phyloP scores from a whole-genome alignment of 2,329 filamentous ascomycete species.

The Fusarium oligoseptatum region DNA sequence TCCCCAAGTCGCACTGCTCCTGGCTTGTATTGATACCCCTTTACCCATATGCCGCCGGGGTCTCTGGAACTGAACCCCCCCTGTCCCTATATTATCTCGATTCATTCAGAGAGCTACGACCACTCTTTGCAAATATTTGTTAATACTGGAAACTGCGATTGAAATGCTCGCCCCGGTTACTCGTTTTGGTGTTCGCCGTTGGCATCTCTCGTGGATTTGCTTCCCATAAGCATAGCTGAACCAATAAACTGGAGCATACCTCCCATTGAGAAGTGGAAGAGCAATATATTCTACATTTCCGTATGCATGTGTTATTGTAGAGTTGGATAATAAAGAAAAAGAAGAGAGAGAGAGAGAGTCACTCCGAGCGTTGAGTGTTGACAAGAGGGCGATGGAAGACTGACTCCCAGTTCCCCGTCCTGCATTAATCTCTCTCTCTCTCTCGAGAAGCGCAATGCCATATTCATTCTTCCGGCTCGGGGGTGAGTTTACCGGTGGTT shows the following conservation, averaged over 20 bases:
- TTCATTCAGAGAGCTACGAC: rapidly evolving
- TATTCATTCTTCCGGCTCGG: background rate
- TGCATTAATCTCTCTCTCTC: background rate
- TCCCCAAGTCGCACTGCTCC: background rate
- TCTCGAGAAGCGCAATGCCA: background rate
- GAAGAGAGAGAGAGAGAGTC: background rate
- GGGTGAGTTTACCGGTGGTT: too few species aligned
- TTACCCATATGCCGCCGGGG: background rate
- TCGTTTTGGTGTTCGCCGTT: background rate
- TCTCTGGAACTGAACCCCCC: background rate
- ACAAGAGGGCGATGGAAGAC: background rate
- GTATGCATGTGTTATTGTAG: background rate
- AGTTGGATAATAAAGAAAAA: background rate
- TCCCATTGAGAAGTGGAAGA: background rate
- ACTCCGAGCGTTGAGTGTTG: background rate
- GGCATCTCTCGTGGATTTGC: background rate
- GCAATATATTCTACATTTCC: background rate
- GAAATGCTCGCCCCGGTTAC: background rate
- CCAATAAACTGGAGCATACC: background rate
- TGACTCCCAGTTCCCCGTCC: background rate
- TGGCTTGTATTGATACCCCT: background rate
- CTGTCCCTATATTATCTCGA: background rate
- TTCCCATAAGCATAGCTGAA: background rate
- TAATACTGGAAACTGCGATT: background rate
- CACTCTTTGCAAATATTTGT: background rate